A percentile compares a stretch with the other conserved stretches of the same genome.
phyloP scores from a whole-genome alignment of 2,329 filamentous ascomycete species.

The Amauroascus niger region DNA sequence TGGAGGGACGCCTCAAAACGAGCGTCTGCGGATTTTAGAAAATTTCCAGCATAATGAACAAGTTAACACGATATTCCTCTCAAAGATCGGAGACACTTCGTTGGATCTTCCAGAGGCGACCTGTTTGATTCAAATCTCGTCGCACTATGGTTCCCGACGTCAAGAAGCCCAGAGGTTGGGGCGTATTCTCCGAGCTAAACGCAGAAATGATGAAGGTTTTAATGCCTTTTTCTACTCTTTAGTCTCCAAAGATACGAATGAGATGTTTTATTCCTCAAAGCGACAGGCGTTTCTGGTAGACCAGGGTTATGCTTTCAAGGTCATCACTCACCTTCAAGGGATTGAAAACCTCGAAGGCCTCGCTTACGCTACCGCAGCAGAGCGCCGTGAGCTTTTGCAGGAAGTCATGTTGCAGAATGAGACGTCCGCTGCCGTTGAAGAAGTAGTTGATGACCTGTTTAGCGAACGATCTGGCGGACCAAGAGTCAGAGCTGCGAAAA shows the following conservation, averaged over 20 bases:
- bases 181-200: slow-evolving; percentile 86
- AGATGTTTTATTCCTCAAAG: slow-evolving; percentile 97
- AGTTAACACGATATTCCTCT: slow-evolving; percentile 88
- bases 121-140: slow-evolving; percentile 92
- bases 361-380: slow-evolving; percentile 66
- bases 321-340: slow-evolving; percentile 89
- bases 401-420: slow-evolving; percentile 86
- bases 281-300: slow-evolving; percentile 94
- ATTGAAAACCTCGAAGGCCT: slow-evolving; percentile 76
- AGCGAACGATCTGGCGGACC: slow-evolving; percentile 43
- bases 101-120: slow-evolving; percentile 93
- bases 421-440: slow-evolving; percentile 59
- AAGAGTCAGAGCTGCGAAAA: slow-evolving; percentile 37
- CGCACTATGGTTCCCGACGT: slow-evolving; percentile 90
- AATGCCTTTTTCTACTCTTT: slow-evolving; percentile 99
- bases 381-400: slow-evolving; percentile 76
- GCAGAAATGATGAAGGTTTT: slow-evolving; percentile 94
- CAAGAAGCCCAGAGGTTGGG: slow-evolving; percentile 92
- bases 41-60: slow-evolving; percentile 90
- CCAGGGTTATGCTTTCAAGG: slow-evolving; percentile 97
- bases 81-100: slow-evolving; percentile 97
- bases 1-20: slow-evolving; percentile 73
- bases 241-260: slow-evolving; percentile 91
- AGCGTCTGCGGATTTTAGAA: slow-evolving; percentile 77
- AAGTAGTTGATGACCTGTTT: slow-evolving; percentile 59